Conservation (phyloP, 495 filamentous ascomycete genomes). For the Apiosordaria backusii region DNA sequence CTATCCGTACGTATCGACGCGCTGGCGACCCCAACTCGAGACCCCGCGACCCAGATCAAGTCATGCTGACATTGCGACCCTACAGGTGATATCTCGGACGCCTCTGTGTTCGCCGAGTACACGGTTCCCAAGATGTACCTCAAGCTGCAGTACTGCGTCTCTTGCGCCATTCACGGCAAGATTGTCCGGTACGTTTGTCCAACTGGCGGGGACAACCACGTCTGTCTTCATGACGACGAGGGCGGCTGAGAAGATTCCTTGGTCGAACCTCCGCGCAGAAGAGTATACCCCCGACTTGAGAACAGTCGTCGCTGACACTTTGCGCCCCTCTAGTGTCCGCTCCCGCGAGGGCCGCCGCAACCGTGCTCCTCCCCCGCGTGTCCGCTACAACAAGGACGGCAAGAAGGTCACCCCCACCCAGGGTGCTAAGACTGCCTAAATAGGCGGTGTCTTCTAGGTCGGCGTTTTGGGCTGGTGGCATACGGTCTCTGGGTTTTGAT, state of each 20-base stretch:
- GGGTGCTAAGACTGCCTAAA: conserved; percentile 42
- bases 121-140: conserved; percentile 99
- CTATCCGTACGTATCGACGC: conserved; percentile 80
- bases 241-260: conserved; percentile 58
- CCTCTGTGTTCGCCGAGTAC: conserved; percentile 98
- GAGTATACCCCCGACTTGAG: conserved; percentile 17
- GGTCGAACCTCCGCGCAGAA: conserved; percentile 49
- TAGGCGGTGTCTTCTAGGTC: conserved; percentile 18
- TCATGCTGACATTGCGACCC: conserved; percentile 17
- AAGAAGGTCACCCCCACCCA: conserved; percentile 98
- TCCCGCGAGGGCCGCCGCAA: conserved; percentile 97
- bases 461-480: conserved; percentile 32
- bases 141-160: conserved; percentile 99
- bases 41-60: background rate
- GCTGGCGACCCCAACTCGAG: background rate
- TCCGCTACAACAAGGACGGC: conserved; percentile 99
- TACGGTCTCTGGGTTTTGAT: conserved; percentile 24
- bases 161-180: conserved; percentile 99
- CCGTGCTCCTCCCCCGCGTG: conserved; percentile 93
- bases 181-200: conserved; percentile 89
- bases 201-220: conserved; percentile 35
- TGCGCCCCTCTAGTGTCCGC: conserved; percentile 74
- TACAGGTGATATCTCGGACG: conserved; percentile 98
- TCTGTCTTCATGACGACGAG: conserved; percentile 37
- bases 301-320: conserved; percentile 35